A percentile compares a stretch with the other conserved stretches of the same genome.
Evolutionary conservation across 495 filamentous ascomycete genomes (phyloP).

Genomic region (Lasiosphaeris hirsuta): DNA sequence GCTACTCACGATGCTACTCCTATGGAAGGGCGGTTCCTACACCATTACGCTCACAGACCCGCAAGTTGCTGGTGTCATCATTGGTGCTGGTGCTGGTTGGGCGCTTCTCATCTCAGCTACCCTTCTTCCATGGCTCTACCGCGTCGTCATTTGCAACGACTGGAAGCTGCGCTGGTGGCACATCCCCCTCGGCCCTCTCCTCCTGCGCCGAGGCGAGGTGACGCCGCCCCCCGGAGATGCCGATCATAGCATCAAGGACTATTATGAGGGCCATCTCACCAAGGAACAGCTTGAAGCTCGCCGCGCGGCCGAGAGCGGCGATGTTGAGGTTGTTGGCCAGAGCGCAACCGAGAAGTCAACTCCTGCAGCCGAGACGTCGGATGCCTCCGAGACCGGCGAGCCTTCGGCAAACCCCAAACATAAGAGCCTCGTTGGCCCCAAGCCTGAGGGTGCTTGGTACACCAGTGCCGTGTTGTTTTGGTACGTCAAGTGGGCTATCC

Average conservation of each 20-base stretch:
- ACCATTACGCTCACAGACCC: conserved; percentile 44
- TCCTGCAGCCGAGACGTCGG: conserved; percentile 25
- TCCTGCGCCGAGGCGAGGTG: conserved; percentile 49
- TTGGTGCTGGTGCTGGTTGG: conserved; percentile 17
- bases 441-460: conserved; percentile 38
- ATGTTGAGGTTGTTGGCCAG: conserved; percentile 12
- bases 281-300: conserved; percentile 45
- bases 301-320: conserved; percentile 25
- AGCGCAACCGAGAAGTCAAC: conserved; percentile 3
- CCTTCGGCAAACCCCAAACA: conserved; percentile 1
- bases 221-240: conserved; percentile 43
- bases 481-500: conserved; percentile 44
- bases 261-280: conserved; percentile 51
- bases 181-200: conserved; percentile 53
- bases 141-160: conserved; percentile 55
- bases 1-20: conserved; percentile 62
- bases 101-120: conserved; percentile 30
- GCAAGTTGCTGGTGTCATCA: conserved; percentile 13
- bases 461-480: conserved; percentile 39
- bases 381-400: conserved; percentile 11
- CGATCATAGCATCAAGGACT: conserved; percentile 45
- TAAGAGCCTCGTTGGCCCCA: conserved; percentile 33
- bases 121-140: conserved; percentile 62
- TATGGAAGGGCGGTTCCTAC: conserved; percentile 52
- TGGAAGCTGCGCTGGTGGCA: conserved; percentile 56